A percentile compares a stretch with the other conserved stretches of the same genome.
Conservation (phyloP, 2,329 filamentous ascomycete genomes). For the Apiospora malaysiana region DNA sequence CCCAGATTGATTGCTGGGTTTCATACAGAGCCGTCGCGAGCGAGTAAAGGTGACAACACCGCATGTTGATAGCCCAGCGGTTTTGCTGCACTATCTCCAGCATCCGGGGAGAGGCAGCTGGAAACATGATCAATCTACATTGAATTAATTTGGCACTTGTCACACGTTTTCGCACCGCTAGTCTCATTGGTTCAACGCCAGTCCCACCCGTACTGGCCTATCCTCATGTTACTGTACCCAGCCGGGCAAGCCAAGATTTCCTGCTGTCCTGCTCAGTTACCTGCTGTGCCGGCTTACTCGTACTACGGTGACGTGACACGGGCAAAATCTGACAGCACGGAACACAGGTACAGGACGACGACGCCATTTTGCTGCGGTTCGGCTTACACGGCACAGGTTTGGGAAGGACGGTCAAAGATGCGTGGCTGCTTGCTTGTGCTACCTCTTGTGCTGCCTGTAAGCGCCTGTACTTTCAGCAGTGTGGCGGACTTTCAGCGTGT, state of each 20-base stretch:
- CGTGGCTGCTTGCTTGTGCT: too few species aligned
- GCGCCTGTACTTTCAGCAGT: neutral
- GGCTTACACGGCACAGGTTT: conserved; percentile 2
- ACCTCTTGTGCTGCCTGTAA: neutral
- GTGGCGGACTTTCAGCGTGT: conserved; percentile 18
- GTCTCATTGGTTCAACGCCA: conserved; percentile 2
- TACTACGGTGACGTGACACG: neutral
- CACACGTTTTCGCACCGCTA: neutral
- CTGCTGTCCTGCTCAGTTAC: neutral
- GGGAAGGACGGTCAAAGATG: neutral
- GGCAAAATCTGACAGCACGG: too few species aligned
- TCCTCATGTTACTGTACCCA: conserved; percentile 5
- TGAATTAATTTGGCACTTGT: neutral
- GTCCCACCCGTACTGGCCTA: neutral
- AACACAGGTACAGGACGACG: neutral
- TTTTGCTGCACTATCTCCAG: too few species aligned
- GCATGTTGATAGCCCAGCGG: too few species aligned
- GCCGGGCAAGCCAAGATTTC: neutral
- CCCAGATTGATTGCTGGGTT: neutral
- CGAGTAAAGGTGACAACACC: too few species aligned
- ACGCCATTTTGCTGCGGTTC: conserved; percentile 2
- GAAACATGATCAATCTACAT: neutral
- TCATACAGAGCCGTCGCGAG: too few species aligned
- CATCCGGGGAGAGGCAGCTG: too few species aligned
- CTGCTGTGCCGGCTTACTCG: neutral